Evolutionary conservation across 1,284 basidiomycete species (phyloP), one percentile per base, ranked within the genome.

Genomic region (Marasmius oreades): DNA sequence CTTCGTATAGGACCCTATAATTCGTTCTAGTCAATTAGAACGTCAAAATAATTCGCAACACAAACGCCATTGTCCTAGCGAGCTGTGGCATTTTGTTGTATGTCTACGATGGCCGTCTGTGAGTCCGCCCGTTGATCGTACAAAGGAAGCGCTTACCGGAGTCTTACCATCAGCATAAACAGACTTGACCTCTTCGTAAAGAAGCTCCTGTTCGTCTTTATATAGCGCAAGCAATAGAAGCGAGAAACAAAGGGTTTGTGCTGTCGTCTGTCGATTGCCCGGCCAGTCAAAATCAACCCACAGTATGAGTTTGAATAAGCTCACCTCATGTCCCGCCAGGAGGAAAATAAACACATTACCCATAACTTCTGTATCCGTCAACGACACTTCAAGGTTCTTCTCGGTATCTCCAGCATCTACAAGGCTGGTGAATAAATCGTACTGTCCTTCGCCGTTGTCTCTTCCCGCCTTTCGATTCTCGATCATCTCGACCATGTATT

Each of bases 191-290:
- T 81, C 76, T 48, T 75, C 69, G 48, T 73, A 75, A 0, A 79
- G 51, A 52, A 70, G 76, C 18, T 70, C 65, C 59, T 81, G 80
- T 20, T 69, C 65, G 1, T 77, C 73, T 1, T 76, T 77, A 60
- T 79, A 66, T 12, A 80, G 63, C 0, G 80, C 80, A 3, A 82
- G 61, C n/a, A 78, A 63, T 1, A 63, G 65, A 11, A 79, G 58
- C 0, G 69, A 64, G 37, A 78, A 80, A 37, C 69, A 70, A 3
- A 80, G 64, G 0, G 77, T 68, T 58, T 80, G 76, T 5, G 78
- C 68, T 0, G 73, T 31, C 14, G 47, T 50, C 47, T 50, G 28
- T 4, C 10, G 5, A 31, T 31, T 31, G 28, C 10, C n/a, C n/a
- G n/a, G 28, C 10, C 28, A 31, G 5, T 31, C 28, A 10, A 10